Conservation (phyloP, 768 basidiomycete species). For the Chiua virens region DNA sequence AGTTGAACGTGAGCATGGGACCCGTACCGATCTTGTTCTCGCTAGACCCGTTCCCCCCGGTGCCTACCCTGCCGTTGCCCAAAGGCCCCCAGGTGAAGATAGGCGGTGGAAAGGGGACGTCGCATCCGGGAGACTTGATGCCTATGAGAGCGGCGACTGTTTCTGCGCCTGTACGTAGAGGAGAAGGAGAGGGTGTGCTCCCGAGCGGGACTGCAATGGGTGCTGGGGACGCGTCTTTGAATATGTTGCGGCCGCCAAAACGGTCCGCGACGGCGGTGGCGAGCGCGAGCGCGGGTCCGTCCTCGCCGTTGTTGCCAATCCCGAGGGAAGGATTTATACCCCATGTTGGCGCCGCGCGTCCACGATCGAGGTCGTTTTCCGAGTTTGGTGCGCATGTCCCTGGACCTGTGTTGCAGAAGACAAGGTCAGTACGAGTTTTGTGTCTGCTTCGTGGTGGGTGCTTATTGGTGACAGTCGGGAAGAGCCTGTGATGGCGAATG, state of each 20-base stretch:
- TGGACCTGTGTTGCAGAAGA: not conserved
- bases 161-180: conserved; percentile 30
- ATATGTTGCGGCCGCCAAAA: conserved; percentile 18
- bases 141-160: conserved; percentile 32
- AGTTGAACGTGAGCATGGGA: conserved; percentile 47
- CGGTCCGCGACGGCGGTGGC: conserved; percentile 8
- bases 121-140: not conserved
- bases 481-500: conserved; percentile 16
- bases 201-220: not conserved
- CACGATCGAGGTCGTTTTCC: conserved; percentile 73
- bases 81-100: not conserved
- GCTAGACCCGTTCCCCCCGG: conserved; percentile 46
- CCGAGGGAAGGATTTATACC: conserved; percentile 69
- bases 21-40: conserved; percentile 66
- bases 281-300: not conserved
- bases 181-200: not conserved
- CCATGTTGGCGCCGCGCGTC: conserved; percentile 46
- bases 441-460: conserved; percentile 1
- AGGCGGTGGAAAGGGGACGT: not conserved
- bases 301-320: conserved; percentile 27
- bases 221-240: not conserved
- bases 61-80: conserved; percentile 6
- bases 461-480: conserved; percentile 14
- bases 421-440: conserved; percentile 15
- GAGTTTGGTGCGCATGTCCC: conserved; percentile 50